Base-by-base conservation (phyloP, 1,284 basidiomycete genomes). In the Cryptococcus sp. region DNA sequence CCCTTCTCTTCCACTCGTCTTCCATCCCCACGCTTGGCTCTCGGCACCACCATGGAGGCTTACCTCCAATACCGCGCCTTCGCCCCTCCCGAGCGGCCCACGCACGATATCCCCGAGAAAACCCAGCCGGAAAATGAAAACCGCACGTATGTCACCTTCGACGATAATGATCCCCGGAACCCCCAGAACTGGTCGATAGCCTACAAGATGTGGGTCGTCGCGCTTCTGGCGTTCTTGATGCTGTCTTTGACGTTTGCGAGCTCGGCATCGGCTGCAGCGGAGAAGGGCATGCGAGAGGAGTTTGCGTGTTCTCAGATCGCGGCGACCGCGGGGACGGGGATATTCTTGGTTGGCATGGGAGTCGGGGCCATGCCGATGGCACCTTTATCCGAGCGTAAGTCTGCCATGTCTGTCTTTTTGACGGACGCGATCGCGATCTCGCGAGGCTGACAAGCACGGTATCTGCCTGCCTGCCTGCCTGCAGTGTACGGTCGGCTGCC, bases 401-500 rank as follows among this genome's bases (percentile, higher is more conserved):
- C 20, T 20, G 11, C 2, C 21, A 4, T 36, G 5, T 21, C 49
- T 9, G 9, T 33, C 35, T 15, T 23, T 15, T 20, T 3, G 39
- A 40, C 18, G 15, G 39, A 40, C 23, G 50, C 23, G 20, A 46
- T 33, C 4, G n/a, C 33, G 20, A 21, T 20, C 18, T 1, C 35
- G 39, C 12, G 21, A 20, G 21, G n/a, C n/a, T 38, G 28, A 53
- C 44, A 9, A 50, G 35, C 8, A 23, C 12, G n/a, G 5, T 21
- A 21, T 42, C 37, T 9, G 28, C 28, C 9, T 33, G 2, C 37
- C 4, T 21, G 21, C 37, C 37, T 9, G 28, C 28, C 9, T 33
- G 2, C 37, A 68, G 64, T 68, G 37, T 61, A 66, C 36, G 66
- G 66, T 13, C 52, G 64, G 56, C 53, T 68, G n/a, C 66, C 66